These are phyloP conservation scores for Colletotrichum cordylinicola DNA, from an alignment of 2,329 filamentous ascomycete genomes.

Conservation along the genomic window DNA sequence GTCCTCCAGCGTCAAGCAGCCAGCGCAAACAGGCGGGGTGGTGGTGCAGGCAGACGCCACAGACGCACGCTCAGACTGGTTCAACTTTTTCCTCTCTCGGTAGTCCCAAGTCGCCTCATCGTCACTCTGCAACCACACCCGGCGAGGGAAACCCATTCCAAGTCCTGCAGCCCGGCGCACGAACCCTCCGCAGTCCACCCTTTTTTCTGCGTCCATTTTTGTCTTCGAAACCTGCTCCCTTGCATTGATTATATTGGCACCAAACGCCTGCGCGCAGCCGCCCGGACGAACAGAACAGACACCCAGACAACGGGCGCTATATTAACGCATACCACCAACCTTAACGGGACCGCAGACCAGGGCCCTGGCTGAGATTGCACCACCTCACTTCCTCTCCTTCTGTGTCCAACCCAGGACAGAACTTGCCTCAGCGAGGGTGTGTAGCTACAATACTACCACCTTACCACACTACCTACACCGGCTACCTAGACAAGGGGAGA, in stretches of 20 bases:
- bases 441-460: neutral
- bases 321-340: constrained; percentile 2
- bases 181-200: neutral
- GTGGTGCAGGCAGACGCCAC: neutral
- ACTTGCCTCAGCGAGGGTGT: neutral
- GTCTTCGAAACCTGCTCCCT: neutral
- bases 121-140: constrained; percentile 13
- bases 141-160: neutral
- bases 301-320: neutral
- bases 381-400: neutral
- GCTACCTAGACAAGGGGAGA: neutral
- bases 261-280: neutral
- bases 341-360: constrained; percentile 16
- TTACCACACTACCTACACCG: neutral
- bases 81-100: neutral
- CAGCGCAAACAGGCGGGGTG: neutral
- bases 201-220: neutral
- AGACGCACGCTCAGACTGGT: constrained; percentile 6
- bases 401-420: neutral
- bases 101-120: neutral
- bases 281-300: neutral
- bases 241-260: neutral
- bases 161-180: neutral
- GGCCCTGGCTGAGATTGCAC: neutral
- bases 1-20: neutral